Percentiles rank a stretch among this genome's conserved stretches.
Evolutionary conservation across 2,329 filamentous ascomycete species (phyloP).

Genomic region (Mycocentrospora acerina): DNA sequence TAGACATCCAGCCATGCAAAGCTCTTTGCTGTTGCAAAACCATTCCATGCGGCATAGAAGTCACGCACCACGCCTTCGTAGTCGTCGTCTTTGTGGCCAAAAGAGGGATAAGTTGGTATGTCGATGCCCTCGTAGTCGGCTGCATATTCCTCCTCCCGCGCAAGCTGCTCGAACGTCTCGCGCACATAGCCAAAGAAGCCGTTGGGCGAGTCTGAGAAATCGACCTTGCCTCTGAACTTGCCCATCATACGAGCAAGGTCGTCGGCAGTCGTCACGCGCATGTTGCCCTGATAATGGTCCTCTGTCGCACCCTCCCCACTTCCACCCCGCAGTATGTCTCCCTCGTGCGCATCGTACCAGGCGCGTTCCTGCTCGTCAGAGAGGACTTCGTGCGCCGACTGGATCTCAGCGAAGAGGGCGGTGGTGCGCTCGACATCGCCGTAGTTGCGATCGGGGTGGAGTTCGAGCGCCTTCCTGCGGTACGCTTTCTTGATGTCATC

Average conservation of each 20-base stretch:
- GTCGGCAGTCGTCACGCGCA: slow-evolving; percentile 75
- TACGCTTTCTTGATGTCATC: slow-evolving; percentile 97
- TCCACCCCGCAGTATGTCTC: slow-evolving; percentile 74
- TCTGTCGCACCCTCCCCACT: slow-evolving; percentile 51
- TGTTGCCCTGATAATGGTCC: slow-evolving; percentile 65
- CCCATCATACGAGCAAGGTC: slow-evolving; percentile 78
- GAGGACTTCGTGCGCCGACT: slow-evolving; percentile 92
- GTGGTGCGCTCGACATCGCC: slow-evolving; percentile 83
- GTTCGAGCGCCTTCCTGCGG: slow-evolving; percentile 81
- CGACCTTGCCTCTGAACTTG: slow-evolving; percentile 74
- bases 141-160: slow-evolving; percentile 75
- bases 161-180: slow-evolving; percentile 77
- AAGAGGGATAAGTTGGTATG: slow-evolving; percentile 72
- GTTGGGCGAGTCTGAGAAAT: slow-evolving; percentile 75
- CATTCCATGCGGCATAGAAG: slow-evolving; percentile 81
- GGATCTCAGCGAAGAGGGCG: slow-evolving; percentile 83
- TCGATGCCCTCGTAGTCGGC: slow-evolving; percentile 67
- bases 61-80: slow-evolving; percentile 75
- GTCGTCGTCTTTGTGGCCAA: slow-evolving; percentile 73
- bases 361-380: slow-evolving; percentile 93
- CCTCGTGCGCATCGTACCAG: slow-evolving; percentile 96
- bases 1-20: slow-evolving; percentile 91
- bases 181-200: slow-evolving; percentile 84
- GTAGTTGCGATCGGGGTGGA: slow-evolving; percentile 93
- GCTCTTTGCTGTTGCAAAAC: slow-evolving; percentile 79